These are phyloP conservation scores for Dothidotthia symphoricarpi DNA, from an alignment of 2,329 filamentous ascomycete genomes.

Conservation along the genomic window DNA sequence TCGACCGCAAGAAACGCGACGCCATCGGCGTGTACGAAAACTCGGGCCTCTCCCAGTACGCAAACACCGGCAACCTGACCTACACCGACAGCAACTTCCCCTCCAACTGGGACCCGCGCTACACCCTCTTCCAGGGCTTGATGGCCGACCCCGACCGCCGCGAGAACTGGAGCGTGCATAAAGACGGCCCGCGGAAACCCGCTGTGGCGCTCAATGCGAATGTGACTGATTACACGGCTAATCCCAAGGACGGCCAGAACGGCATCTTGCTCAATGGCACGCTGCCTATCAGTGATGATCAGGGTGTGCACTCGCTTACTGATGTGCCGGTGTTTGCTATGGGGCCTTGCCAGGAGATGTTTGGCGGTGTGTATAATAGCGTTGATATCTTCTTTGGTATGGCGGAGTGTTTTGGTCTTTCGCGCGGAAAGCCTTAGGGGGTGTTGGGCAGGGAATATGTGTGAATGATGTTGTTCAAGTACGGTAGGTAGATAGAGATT, in stretches of 20 bases:
- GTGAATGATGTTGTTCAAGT: background rate
- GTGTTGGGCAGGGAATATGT: background rate
- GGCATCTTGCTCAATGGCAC: slow-evolving; percentile 78
- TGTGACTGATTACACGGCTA: slow-evolving; percentile 61
- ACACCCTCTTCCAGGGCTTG: slow-evolving; percentile 72
- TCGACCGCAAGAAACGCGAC: slow-evolving; percentile 69
- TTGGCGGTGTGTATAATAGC: slow-evolving; percentile 68
- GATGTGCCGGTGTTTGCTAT: slow-evolving; percentile 64
- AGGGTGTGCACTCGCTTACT: slow-evolving; percentile 51
- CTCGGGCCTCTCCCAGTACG: slow-evolving; percentile 75
- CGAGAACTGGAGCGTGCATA: slow-evolving; percentile 73
- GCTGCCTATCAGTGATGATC: slow-evolving; percentile 59
- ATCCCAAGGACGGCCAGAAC: slow-evolving; percentile 62
- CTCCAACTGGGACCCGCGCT: slow-evolving; percentile 79
- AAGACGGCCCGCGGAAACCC: slow-evolving; percentile 61
- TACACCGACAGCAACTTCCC: slow-evolving; percentile 80
- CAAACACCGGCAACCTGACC: slow-evolving; percentile 56
- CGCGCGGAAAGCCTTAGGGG: slow-evolving; percentile 18
- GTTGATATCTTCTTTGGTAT: slow-evolving; percentile 76
- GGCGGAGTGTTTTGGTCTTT: slow-evolving; percentile 61
- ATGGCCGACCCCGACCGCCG: slow-evolving; percentile 71
- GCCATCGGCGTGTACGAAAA: slow-evolving; percentile 72
- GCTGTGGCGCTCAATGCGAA: slow-evolving; percentile 56
- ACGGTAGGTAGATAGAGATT: too few relatives aligned
- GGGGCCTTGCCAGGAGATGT: slow-evolving; percentile 75